Evolutionary conservation across 2,329 filamentous ascomycete genomes (phyloP).

Genomic region (Talaromyces sp.): DNA sequence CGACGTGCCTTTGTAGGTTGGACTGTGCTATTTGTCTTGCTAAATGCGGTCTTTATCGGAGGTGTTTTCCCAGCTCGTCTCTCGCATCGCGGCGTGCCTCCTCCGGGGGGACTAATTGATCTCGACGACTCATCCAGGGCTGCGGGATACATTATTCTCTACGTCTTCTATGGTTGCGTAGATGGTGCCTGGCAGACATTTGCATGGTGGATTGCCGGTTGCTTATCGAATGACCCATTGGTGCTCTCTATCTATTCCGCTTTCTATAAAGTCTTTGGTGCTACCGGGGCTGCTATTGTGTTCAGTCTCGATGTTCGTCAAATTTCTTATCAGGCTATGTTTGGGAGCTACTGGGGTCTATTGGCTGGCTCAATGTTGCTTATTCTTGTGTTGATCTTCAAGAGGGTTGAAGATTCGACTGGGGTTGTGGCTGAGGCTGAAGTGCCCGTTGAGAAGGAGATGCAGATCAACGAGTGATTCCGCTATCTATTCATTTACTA

Average conservation of each 20-base stretch:
- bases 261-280: conserved; percentile 21
- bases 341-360: conserved; percentile 21
- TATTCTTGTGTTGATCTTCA: conserved; percentile 18
- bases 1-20: conserved; percentile 19
- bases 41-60: conserved; percentile 22
- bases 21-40: conserved; percentile 16
- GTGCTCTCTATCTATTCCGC: conserved; percentile 19
- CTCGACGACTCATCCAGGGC: conserved; percentile 13
- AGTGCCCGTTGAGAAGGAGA: not conserved
- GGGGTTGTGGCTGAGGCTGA: not conserved
- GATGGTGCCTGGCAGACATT: conserved; percentile 20
- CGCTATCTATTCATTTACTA: no score
- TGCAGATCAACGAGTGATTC: not conserved
- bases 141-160: conserved; percentile 16
- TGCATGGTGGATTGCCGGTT: conserved; percentile 20
- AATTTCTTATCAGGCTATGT: conserved; percentile 19
- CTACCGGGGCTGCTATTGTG: conserved; percentile 20
- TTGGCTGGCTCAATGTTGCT: conserved; percentile 19
- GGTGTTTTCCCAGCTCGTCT: conserved; percentile 17
- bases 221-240: conserved; percentile 18
- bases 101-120: conserved; percentile 15
- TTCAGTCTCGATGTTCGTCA: conserved; percentile 17
- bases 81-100: conserved; percentile 13
- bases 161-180: conserved; percentile 18
- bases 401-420: conserved; percentile 17